Evolutionary conservation across 768 basidiomycete species (phyloP).

Genomic region (Tulasnella sp.): DNA sequence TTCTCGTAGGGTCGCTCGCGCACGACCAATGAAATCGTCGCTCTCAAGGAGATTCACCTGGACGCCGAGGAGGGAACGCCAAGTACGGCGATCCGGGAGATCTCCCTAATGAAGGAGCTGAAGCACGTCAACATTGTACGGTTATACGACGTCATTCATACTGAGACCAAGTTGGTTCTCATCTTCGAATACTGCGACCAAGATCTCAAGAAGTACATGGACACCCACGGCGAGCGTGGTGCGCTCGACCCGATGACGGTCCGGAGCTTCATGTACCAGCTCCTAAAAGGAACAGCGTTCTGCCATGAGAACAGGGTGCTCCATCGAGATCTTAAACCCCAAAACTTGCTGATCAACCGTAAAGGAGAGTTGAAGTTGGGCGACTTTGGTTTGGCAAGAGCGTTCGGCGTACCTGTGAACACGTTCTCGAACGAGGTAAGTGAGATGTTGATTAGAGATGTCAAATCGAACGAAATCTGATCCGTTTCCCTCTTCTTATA

Average conservation of each 20-base stretch:
- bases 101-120: slow-evolving; percentile 98
- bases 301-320: slow-evolving; percentile 98
- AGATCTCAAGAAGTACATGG: slow-evolving; percentile 99
- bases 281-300: slow-evolving; percentile 94
- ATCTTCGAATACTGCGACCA: slow-evolving; percentile 99
- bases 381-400: slow-evolving; percentile 95
- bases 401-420: slow-evolving; percentile 98
- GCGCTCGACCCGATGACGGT: slow-evolving; percentile 81
- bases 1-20: slow-evolving; percentile 75
- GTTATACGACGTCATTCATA: slow-evolving; percentile 97
- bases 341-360: slow-evolving; percentile 95
- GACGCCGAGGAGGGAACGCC: slow-evolving; percentile 99
- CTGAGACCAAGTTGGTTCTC: slow-evolving; percentile 94
- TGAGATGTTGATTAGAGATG: neutral
- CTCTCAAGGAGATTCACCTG: slow-evolving; percentile 97
- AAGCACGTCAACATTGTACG: slow-evolving; percentile 99
- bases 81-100: slow-evolving; percentile 97
- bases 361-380: slow-evolving; percentile 96
- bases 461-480: neutral
- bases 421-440: slow-evolving; percentile 94
- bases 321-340: slow-evolving; percentile 96
- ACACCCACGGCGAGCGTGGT: slow-evolving; percentile 92
- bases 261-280: slow-evolving; percentile 96
- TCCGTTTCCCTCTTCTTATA: neutral
- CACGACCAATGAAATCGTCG: slow-evolving; percentile 98